phyloP scores from a whole-genome alignment of 2,329 filamentous ascomycete genomes.

The Botrytis galanthina region DNA sequence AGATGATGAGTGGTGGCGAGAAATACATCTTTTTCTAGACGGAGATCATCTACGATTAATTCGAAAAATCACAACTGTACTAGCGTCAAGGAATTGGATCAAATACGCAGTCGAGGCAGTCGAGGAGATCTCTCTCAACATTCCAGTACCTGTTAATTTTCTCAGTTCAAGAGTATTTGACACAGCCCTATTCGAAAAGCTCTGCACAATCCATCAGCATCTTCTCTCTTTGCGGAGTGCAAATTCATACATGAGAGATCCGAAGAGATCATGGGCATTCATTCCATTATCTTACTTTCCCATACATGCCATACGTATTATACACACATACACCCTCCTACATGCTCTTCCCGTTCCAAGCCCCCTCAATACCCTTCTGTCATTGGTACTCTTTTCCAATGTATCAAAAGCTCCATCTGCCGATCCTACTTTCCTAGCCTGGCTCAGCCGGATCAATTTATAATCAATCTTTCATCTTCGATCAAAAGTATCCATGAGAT shows the following conservation, averaged over 20 bases:
- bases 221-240: too few relatives aligned
- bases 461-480: neutral
- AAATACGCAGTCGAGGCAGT: too few relatives aligned
- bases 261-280: neutral
- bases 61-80: too few relatives aligned
- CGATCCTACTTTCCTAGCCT: neutral
- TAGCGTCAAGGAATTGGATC: too few relatives aligned
- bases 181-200: too few relatives aligned
- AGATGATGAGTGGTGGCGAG: neutral
- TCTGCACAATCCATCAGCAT: too few relatives aligned
- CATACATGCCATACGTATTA: neutral
- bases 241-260: neutral
- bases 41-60: neutral
- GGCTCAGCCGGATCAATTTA: neutral
- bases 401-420: neutral
- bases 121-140: neutral
- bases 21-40: neutral
- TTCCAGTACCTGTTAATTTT: accelerated
- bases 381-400: neutral
- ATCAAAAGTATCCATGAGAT: neutral
- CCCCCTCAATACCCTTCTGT: neutral
- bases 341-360: neutral
- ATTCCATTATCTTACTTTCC: neutral
- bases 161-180: too few relatives aligned
- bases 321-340: neutral